Evolutionary conservation across 2,329 filamentous ascomycete species (phyloP).

Genomic region (Chrysosphaeria jannelii): DNA sequence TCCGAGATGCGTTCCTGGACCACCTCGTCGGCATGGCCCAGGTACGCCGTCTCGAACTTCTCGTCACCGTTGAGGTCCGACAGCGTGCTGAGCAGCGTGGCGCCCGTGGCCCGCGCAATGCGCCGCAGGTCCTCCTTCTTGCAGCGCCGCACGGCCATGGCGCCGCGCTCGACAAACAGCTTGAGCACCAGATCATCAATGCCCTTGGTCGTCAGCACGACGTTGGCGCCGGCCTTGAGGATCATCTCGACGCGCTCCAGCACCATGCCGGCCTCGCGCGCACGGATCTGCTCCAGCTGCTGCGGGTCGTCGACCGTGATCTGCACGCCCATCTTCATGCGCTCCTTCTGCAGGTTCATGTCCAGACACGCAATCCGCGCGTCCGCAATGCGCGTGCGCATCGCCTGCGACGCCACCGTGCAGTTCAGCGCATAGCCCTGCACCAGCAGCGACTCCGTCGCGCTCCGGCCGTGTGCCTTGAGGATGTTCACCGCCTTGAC

Average conservation of each 20-base stretch:
- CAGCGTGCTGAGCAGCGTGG: slow-evolving; percentile 70
- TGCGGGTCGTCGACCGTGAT: slow-evolving; percentile 94
- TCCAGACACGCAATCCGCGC: slow-evolving; percentile 92
- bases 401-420: slow-evolving; percentile 91
- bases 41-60: slow-evolving; percentile 68
- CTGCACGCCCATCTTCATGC: slow-evolving; percentile 97
- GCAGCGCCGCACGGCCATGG: slow-evolving; percentile 83
- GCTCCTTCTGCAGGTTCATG: slow-evolving; percentile 96
- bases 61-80: slow-evolving; percentile 96
- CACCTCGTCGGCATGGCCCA: slow-evolving; percentile 84
- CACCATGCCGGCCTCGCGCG: slow-evolving; percentile 76
- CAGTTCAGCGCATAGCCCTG: slow-evolving; percentile 97
- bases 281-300: slow-evolving; percentile 88
- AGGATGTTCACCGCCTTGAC: slow-evolving; percentile 98
- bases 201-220: slow-evolving; percentile 88
- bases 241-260: slow-evolving; percentile 92
- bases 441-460: slow-evolving; percentile 60
- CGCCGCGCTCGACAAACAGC: slow-evolving; percentile 75
- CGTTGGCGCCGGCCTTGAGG: slow-evolving; percentile 85
- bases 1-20: slow-evolving; percentile 96
- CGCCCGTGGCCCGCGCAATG: slow-evolving; percentile 87
- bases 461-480: slow-evolving; percentile 89
- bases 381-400: slow-evolving; percentile 74
- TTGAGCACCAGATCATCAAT: slow-evolving; percentile 93
- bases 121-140: slow-evolving; percentile 95